Conservation (phyloP, 2,329 filamentous ascomycete genomes). For the Trichoderma lentiforme region DNA sequence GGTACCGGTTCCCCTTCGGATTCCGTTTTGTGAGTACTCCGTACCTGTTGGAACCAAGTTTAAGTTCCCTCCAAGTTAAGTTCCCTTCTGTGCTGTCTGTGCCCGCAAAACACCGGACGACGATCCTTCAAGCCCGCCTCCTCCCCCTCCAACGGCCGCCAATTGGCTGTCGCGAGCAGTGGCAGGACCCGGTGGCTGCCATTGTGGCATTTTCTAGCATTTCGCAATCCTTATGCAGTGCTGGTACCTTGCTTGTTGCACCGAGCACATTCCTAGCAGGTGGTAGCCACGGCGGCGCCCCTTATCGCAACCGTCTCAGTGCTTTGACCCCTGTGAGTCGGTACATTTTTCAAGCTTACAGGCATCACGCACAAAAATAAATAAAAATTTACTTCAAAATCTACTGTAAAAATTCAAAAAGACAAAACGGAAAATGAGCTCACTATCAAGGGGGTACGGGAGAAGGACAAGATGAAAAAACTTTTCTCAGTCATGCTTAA, state of each 20-base stretch:
- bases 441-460: not conserved
- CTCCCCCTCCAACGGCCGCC: not conserved
- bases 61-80: not conserved
- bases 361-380: not conserved
- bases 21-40: not conserved
- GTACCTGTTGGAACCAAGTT: not conserved
- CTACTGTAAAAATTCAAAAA: not conserved
- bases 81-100: not conserved
- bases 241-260: not conserved
- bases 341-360: not conserved
- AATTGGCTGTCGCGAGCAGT: not conserved
- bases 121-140: not conserved
- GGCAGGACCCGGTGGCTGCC: not conserved
- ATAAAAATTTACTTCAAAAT: not conserved
- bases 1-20: not conserved
- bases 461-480: not conserved
- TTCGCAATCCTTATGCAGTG: not conserved
- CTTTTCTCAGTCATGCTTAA: slow-evolving; percentile 1
- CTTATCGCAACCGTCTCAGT: not conserved
- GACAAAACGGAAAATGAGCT: not conserved
- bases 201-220: not conserved
- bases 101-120: not conserved
- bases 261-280: not conserved
- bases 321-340: not conserved
- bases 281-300: not conserved